A percentile compares a stretch with the other conserved stretches of the same genome.
phyloP scores from a whole-genome alignment of 2,329 filamentous ascomycete species.

The Polychaeton citri region DNA sequence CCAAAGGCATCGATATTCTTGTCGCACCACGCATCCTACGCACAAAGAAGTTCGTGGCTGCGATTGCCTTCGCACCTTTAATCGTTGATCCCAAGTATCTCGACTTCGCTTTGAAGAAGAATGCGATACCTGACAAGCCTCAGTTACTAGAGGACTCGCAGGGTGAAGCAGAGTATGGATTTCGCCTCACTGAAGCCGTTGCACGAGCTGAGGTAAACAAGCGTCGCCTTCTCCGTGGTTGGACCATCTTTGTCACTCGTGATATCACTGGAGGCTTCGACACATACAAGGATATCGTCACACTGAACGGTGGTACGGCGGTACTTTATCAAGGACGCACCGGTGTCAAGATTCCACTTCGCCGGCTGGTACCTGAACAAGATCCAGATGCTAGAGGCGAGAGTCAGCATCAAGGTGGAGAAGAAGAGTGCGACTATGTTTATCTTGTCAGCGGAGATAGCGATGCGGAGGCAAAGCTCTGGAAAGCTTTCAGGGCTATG shows the following conservation, averaged over 20 bases:
- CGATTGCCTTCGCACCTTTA: slow-evolving; percentile 65
- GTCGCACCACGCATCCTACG: slow-evolving; percentile 77
- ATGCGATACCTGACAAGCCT: slow-evolving; percentile 49
- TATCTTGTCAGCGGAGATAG: slow-evolving; percentile 66
- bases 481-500: slow-evolving; percentile 69
- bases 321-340: slow-evolving; percentile 62
- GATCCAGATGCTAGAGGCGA: slow-evolving; percentile 46
- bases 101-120: slow-evolving; percentile 58
- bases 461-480: slow-evolving; percentile 57
- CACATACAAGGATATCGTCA: slow-evolving; percentile 73
- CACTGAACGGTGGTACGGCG: slow-evolving; percentile 78
- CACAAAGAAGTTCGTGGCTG: slow-evolving; percentile 86
- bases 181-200: slow-evolving; percentile 56
- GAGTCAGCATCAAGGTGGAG: slow-evolving; percentile 35
- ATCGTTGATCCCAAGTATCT: slow-evolving; percentile 70
- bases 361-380: slow-evolving; percentile 38
- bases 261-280: slow-evolving; percentile 69
- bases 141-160: slow-evolving; percentile 52
- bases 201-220: slow-evolving; percentile 61
- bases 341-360: slow-evolving; percentile 41
- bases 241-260: slow-evolving; percentile 74
- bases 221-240: slow-evolving; percentile 58
- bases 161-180: slow-evolving; percentile 56
- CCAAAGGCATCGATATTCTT: slow-evolving; percentile 66
- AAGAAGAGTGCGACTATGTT: slow-evolving; percentile 38